A percentile compares a stretch with the other conserved stretches of the same genome.
Conservation (phyloP, 1,284 basidiomycete species). For the Thelephora terrestris region DNA sequence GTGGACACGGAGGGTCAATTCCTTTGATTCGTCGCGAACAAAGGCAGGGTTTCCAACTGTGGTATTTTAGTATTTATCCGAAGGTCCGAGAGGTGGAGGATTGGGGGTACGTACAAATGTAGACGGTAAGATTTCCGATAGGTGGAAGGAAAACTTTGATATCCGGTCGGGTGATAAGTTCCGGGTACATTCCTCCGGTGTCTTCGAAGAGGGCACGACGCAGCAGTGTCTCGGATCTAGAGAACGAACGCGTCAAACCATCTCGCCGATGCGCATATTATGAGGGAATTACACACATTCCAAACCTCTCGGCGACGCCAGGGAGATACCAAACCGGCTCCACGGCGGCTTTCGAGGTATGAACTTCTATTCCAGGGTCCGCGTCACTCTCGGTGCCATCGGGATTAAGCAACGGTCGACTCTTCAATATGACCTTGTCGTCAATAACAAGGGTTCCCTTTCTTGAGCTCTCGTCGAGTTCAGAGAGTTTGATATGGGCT, state of each 20-base stretch:
- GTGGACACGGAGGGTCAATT: conserved; percentile 87
- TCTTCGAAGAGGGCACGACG: conserved; percentile 91
- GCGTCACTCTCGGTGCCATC: conserved; percentile 48
- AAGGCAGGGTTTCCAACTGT: conserved; percentile 76
- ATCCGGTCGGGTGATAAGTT: conserved; percentile 90
- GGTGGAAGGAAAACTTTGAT: conserved; percentile 95
- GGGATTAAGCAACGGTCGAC: conserved; percentile 44
- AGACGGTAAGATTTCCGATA: conserved; percentile 86
- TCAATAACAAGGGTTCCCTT: conserved; percentile 73
- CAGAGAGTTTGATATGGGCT: conserved; percentile 83
- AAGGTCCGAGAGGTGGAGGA: not conserved
- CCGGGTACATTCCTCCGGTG: conserved; percentile 93
- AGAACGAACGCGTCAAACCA: conserved; percentile 1
- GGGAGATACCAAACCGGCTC: conserved; percentile 95
- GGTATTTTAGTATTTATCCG: not conserved
- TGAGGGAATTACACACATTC: conserved; percentile 50
- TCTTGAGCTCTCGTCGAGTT: conserved; percentile 77
- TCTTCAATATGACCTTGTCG: conserved; percentile 74
- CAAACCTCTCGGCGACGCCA: conserved; percentile 84
- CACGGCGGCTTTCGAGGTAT: conserved; percentile 80
- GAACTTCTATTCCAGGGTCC: conserved; percentile 81
- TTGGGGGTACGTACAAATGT: conserved; percentile 60
- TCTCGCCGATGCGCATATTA: not conserved
- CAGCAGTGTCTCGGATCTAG: conserved; percentile 73
- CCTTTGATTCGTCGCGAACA: conserved; percentile 71